Conservation (phyloP, 352 stramenopile species). For the Phytophthora rubi region DNA sequence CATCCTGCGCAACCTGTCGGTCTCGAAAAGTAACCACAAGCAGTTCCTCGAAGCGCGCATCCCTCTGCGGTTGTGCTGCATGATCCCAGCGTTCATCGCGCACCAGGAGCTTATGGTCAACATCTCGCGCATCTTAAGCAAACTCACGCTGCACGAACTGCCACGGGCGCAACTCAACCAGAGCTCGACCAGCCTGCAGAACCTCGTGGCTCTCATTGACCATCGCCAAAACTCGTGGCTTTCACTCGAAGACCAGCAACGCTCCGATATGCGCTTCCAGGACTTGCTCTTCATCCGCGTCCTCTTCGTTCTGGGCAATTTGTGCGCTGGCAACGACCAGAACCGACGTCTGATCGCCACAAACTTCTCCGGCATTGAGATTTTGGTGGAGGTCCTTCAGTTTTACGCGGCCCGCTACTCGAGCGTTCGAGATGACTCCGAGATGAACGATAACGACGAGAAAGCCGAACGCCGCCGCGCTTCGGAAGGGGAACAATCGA, state of each 20-base stretch:
- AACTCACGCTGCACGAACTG: conserved; percentile 80
- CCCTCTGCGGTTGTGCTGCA: conserved; percentile 50
- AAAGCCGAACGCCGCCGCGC: conserved; percentile 18
- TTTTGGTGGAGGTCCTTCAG: conserved; percentile 53
- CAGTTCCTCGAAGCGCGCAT: conserved; percentile 72
- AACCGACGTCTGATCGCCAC: conserved; percentile 61
- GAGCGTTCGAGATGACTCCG: not conserved
- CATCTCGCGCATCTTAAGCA: conserved; percentile 78
- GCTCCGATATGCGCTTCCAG: conserved; percentile 46
- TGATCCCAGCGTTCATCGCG: conserved; percentile 48
- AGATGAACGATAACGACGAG: conserved; percentile 1
- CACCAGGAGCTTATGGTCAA: conserved; percentile 84
- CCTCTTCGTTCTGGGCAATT: conserved; percentile 86
- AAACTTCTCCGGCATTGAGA: conserved; percentile 34
- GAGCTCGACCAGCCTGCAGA: conserved; percentile 39
- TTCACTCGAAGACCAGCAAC: conserved; percentile 44
- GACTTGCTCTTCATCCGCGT: conserved; percentile 74
- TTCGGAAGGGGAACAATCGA: conserved; percentile 27
- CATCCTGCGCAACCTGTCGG: conserved; percentile 72
- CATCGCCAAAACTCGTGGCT: conserved; percentile 43
- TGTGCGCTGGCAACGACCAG: conserved; percentile 86
- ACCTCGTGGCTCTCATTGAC: conserved; percentile 61
- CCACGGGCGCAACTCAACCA: conserved; percentile 77
- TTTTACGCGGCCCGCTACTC: conserved; percentile 55
- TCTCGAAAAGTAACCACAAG: conserved; percentile 65